phyloP scores from a whole-genome alignment of 2,329 filamentous ascomycete species.

The Pseudocercospora cruenta region DNA sequence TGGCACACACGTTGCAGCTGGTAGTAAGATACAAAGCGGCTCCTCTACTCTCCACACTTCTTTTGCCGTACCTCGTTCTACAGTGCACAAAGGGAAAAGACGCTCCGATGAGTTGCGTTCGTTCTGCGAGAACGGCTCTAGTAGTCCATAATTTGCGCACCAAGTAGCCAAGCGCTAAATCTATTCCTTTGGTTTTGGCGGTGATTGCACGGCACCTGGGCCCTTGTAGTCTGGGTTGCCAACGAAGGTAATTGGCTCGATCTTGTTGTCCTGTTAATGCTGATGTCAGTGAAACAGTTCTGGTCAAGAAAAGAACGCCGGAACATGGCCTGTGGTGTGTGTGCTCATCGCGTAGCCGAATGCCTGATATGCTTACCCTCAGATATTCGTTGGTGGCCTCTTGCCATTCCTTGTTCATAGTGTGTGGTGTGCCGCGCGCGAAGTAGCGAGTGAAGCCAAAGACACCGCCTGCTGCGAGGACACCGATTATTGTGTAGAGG shows the following conservation, averaged over 20 bases:
- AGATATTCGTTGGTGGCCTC: constrained; percentile 93
- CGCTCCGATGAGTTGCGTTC: constrained; percentile 19
- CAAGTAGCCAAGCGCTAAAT: constrained; percentile 6
- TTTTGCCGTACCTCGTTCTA: constrained; percentile 26
- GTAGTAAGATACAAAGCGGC: constrained; percentile 20
- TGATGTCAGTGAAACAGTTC: not conserved
- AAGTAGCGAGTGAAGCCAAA: constrained; percentile 74
- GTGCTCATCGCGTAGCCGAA: not conserved
- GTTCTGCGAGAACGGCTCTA: constrained; percentile 22
- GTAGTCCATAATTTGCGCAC: constrained; percentile 26
- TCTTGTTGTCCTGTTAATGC: constrained; percentile 69
- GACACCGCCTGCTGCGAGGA: constrained; percentile 68
- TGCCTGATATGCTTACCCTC: constrained; percentile 64
- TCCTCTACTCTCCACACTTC: constrained; percentile 13
- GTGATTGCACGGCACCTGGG: constrained; percentile 71
- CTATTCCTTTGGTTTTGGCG: constrained; percentile 33
- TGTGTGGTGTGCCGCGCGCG: constrained; percentile 73
- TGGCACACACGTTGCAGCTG: constrained; percentile 6
- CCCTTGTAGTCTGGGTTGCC: constrained; percentile 77
- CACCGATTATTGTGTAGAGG: constrained; percentile 70
- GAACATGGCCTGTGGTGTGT: not conserved
- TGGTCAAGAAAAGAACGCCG: not conserved
- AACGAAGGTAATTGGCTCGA: constrained; percentile 85
- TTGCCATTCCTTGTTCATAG: constrained; percentile 97
- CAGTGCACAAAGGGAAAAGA: constrained; percentile 30